Base-by-base conservation (phyloP, 805 yeast species). In the Komagataella mondaviorum region DNA sequence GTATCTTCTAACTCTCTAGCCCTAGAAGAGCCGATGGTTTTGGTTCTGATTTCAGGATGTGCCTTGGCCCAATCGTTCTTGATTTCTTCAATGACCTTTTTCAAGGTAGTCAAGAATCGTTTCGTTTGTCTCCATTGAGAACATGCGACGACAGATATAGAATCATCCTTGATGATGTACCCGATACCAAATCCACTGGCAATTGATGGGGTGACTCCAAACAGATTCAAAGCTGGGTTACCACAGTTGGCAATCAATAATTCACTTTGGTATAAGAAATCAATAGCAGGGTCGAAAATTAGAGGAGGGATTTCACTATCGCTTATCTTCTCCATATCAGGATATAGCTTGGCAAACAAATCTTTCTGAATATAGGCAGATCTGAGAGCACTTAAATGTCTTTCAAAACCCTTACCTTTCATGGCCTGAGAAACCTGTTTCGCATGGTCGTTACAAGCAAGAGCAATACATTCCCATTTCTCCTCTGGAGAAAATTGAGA, bases 321-420 rank as follows among this genome's bases (percentile, higher is more conserved):
- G 17, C 56, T 53, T n/a, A 64, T 65, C 4, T 52, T 55, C 3
- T 73, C 71, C 36, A 73, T 62, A 50, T 70, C 67, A 4, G 76
- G 71, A 53, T 77, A 73, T n/a, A 77, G 48, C 10, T 63, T 59
- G 56, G 74, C 73, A 55, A 81, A 66, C 8, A 66, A 56, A 5
- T 75, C 77, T 45, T 72, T 66, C 57, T 75, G 77, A 36, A 76
- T 67, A 49, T 76, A 79, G 1, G 78, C 72, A 43, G 82, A 80
- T 48, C 78, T 71, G 48, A 85, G 65, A 0, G 89, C 83, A 56
- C 77, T 76, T 56, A 83, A 69, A 65, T 85, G 91, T 55, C 88
- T 74, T 60, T 83, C 90, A 60, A 81, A 85, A 1, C 91, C 89
- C 49, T 68, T 60, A 1, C 91, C 91, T 22, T 65, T 62, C 66